Evolutionary conservation across 805 yeast species (phyloP).

Genomic region (Osmozyma mogii): DNA sequence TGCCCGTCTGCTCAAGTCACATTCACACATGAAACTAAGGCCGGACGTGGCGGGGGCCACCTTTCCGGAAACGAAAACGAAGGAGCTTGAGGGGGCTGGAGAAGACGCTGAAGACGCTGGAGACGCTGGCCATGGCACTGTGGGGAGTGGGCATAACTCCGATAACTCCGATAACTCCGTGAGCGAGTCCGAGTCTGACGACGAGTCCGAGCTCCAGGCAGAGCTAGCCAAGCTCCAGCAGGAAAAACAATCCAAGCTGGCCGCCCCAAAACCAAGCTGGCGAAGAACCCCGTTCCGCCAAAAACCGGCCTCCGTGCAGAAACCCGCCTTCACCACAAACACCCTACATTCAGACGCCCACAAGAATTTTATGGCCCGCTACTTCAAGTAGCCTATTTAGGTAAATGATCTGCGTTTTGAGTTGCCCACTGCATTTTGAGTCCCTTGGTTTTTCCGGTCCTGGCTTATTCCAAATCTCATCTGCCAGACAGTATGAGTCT

Average conservation of each 20-base stretch:
- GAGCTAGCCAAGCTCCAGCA: constrained; percentile 14
- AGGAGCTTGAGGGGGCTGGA: constrained; percentile 20
- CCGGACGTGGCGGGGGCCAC: constrained; percentile 15
- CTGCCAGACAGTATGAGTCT: no score
- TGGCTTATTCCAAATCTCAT: no score
- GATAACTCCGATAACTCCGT: neutral
- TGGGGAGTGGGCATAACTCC: neutral
- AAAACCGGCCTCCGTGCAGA: constrained; percentile 2
- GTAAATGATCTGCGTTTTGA: neutral
- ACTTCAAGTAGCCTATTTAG: constrained; percentile 2
- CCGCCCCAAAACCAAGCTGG: constrained; percentile 20
- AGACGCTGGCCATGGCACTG: no score
- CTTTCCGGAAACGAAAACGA: constrained; percentile 11
- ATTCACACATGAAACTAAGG: constrained; percentile 24
- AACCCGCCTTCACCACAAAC: constrained; percentile 20
- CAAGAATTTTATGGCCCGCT: constrained; percentile 27
- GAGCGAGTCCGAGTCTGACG: constrained; percentile 4
- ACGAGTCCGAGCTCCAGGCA: constrained; percentile 13
- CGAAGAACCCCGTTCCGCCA: constrained; percentile 18
- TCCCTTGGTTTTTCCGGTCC: no score
- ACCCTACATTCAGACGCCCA: constrained; percentile 28
- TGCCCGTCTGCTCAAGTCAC: constrained; percentile 25
- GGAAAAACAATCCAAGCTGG: constrained; percentile 4
- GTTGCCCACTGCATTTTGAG: no score
- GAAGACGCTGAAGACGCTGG: constrained; percentile 5